These are phyloP conservation scores for Xanthoceras sorbifolium DNA, from an alignment of 345 rosid species.

Conservation along the genomic window DNA sequence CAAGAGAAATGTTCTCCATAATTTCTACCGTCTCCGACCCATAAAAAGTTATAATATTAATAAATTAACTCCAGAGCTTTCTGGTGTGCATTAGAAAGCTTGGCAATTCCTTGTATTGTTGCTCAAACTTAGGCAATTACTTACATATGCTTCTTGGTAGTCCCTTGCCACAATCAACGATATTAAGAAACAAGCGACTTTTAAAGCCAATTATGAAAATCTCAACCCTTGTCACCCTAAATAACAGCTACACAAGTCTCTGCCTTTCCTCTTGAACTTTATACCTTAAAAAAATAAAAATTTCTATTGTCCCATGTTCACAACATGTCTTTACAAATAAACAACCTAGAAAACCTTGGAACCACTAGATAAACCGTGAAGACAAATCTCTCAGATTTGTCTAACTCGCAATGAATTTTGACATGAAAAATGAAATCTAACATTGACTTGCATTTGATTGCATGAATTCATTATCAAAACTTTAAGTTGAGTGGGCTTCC, in stretches of 20 bases:
- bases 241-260: not conserved
- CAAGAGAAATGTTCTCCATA: not conserved
- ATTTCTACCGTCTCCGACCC: not conserved
- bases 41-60: no score
- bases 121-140: not conserved
- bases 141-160: not conserved
- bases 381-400: not conserved
- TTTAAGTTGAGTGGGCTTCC: not conserved
- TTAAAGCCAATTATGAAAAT: not conserved
- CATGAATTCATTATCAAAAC: not conserved
- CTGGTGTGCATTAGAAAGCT: not conserved
- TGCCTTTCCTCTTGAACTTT: not conserved
- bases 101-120: not conserved
- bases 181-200: not conserved
- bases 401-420: not conserved
- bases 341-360: no score
- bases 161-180: not conserved
- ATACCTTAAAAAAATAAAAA: not conserved
- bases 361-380: no score
- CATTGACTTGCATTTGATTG: not conserved
- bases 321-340: no score
- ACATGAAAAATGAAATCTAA: not conserved
- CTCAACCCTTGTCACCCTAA: no score
- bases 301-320: no score
- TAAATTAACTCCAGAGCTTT: not conserved